Base-by-base conservation (phyloP, 192 early-diverging fungal genomes). In the Coemansia sp. region DNA sequence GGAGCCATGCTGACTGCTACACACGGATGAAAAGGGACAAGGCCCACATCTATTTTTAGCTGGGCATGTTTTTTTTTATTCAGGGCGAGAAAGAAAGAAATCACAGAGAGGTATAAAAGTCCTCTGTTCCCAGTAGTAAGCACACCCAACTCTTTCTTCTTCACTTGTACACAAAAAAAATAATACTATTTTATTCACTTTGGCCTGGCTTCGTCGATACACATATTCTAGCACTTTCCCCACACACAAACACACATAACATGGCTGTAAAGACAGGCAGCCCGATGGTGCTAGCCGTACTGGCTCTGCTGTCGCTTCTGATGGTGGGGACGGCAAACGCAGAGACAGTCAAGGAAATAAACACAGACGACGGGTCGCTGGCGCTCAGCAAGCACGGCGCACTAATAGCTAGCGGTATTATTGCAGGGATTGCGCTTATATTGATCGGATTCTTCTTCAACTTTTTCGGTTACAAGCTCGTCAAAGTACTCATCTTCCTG, bases 401-500 rank as follows among this genome's bases (percentile, higher is more conserved):
- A 3, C 63, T 83, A 1, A 58, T 72, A 13, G 79, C 79, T 31
- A 65, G 75, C 61, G 84, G 79, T 16, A 85, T 85, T 31, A 70
- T 92, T 16, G 85, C 83, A 2, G 92, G 87, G 13, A 86, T 90
- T 52, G 77, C 86, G 41, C 75, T 92, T 44, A 90, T 93, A 65
- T 69, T 83, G 4, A 71, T 88, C 33, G 92, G 92, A 2, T 70
- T 92, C 64, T 52, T 92, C 63, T 89, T 88, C 76, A 86, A 87
- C 69, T 92, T 89, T 71, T 88, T 91, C 70, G 92, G 92, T 1
- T 84, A 85, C 79, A 84, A 80, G 69, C 70, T 91, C 29, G 87
- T 90, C 69, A 84, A 87, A 65, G 71, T 91, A 10, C 88, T 92
- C n/a, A 75, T 94, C 36, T 93, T 93, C 71, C 71, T 95, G 64